Evolutionary conservation across 2,329 filamentous ascomycete species (phyloP).

Genomic region (Chrysosporium keratinophilum): DNA sequence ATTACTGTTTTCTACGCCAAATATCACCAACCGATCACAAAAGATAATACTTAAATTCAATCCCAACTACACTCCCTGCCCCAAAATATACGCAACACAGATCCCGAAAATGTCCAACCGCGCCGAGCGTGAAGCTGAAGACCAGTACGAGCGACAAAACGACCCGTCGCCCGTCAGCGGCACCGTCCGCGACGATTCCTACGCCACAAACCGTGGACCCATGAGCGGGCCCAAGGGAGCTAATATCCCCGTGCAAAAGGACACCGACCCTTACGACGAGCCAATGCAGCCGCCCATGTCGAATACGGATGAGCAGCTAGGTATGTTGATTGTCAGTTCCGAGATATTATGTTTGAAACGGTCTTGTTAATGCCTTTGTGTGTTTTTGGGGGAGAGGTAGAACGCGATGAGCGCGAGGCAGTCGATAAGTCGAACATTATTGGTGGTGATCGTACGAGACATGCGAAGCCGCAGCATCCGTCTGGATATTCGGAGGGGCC

Average conservation of each 20-base stretch:
- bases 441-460: neutral
- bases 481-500: neutral
- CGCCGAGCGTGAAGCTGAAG: slow-evolving; percentile 5
- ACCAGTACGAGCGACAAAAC: neutral
- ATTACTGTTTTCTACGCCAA: no score
- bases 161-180: neutral
- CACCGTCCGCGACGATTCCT: neutral
- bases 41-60: no score
- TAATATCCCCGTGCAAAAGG: neutral
- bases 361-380: neutral
- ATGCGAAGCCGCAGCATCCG: slow-evolving; percentile 1
- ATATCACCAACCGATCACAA: no score
- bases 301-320: slow-evolving; percentile 1
- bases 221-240: neutral
- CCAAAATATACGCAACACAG: no score
- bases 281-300: neutral
- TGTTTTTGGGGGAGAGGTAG: neutral
- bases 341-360: neutral
- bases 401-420: neutral
- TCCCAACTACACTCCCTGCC: no score
- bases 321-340: neutral
- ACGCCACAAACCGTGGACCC: neutral
- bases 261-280: neutral
- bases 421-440: slow-evolving; percentile 5
- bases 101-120: neutral